Evolutionary conservation across 2,329 filamentous ascomycete genomes (phyloP), one percentile per base, ranked within the genome.

Genomic region (Colletotrichum tofieldiae): DNA sequence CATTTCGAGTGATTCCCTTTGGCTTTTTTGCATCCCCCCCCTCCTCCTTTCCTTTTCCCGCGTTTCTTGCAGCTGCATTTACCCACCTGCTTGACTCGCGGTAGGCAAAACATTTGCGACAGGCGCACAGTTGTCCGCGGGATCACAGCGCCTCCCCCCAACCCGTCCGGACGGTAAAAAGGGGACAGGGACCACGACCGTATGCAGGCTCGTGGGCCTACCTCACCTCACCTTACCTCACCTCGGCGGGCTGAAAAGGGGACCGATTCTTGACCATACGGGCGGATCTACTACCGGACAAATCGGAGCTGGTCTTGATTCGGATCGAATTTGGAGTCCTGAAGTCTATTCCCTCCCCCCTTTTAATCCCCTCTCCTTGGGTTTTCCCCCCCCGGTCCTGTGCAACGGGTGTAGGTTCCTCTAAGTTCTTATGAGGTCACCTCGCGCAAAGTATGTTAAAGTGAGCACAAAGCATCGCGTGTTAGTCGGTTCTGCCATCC

Each of bases 401-500:
- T 26, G 35, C 35, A 26, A 18, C 35, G 20, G n/a, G 54, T 39
- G 35, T 18, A 16, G 26, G 54, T 26, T 5, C n/a, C n/a, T 18
- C 11, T 11, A 41, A n/a, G 12, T 39, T 58, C 54, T 58, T 39
- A 20, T 41, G 29, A 58, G 14, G 6, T 58, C 7, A 26, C 35
- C 9, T 41, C 55, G 37, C n/a, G n/a, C 26, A 58, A 58, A 58
- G 35, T 41, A 58, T 58, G 55, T 26, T 58, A 23, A 35, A 58
- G n/a, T 58, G 55, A 23, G n/a, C n/a, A 26, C n/a, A 58, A 58
- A 58, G 55, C 26, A 58, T 41, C 35, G 32, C n/a, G 35, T 32
- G 6, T 49, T 14, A 14, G 47, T 26, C 18, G 37, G 55, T 5
- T 41, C 37, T 58, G n/a, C 41, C 55, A 39, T 18, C 37, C 55